Evolutionary conservation across 2,329 filamentous ascomycete species (phyloP).

Genomic region (Penicillium glabrum): DNA sequence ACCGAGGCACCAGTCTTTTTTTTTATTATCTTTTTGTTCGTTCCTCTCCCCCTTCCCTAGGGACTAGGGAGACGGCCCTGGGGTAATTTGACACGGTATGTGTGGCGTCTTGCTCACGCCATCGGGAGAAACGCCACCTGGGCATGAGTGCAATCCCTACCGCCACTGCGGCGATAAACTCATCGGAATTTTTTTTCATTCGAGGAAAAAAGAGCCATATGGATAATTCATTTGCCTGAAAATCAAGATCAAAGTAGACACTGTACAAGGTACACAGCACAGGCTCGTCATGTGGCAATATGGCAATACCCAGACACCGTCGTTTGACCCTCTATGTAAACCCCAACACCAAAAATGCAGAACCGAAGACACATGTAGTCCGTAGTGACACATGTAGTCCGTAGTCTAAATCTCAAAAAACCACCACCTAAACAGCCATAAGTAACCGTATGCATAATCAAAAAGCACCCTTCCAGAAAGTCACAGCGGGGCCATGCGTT

Average conservation of each 20-base stretch:
- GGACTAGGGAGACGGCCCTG: neutral
- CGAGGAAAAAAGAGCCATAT: neutral
- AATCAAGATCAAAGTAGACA: neutral
- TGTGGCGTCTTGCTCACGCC: neutral
- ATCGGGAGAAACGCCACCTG: neutral
- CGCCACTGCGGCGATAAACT: neutral
- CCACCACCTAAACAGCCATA: neutral
- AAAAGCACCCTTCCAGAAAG: neutral
- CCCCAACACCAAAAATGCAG: neutral
- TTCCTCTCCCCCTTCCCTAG: neutral
- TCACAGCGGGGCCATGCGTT: neutral
- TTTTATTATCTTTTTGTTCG: no score
- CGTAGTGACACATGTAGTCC: neutral
- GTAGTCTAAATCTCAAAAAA: neutral
- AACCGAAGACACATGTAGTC: neutral
- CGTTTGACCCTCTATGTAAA: neutral
- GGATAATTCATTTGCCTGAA: neutral
- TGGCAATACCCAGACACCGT: neutral
- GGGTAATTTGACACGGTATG: neutral
- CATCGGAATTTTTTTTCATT: neutral
- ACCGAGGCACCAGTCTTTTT: neutral
- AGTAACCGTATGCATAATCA: neutral
- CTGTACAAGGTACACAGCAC: neutral
- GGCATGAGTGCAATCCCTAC: neutral
- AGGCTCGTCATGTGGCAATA: neutral